Evolutionary conservation across 768 basidiomycete genomes (phyloP), one percentile per base, ranked within the genome.

Genomic region (Podaxis pistillaris): DNA sequence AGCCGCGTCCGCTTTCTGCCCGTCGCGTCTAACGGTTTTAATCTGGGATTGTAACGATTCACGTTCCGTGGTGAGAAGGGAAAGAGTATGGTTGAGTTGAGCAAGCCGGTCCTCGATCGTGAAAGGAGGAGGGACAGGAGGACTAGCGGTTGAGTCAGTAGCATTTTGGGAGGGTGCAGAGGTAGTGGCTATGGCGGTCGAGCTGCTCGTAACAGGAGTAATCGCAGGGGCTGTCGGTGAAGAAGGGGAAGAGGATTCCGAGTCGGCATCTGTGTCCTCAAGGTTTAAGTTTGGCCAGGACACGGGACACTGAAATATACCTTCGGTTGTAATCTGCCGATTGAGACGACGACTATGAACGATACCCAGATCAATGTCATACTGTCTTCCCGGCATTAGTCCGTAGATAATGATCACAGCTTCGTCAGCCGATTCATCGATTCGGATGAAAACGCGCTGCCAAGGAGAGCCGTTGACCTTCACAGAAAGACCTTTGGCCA

Each of bases 331-430:
- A 63, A 94, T 85, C 68, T 89, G 86, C 58, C 81, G 82, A 41
- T 84, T 78, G 13, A 70, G 63, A 24, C 58, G 41, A 41, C 49
- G 50, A 90, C 76, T 38, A 68, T 86, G 86, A 7, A 88, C 84
- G 36, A 96, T 81, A 1, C 83, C 88, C 11, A 97, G 78, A 69
- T 94, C 91, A 56, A 97, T 87, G 69, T 97, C 94, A 68, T 97
- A 97, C 71, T 93, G 91, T 60, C 91, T 83, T 1, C 91, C 91
- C 3, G 94, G 94, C 78, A 91, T 84, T 51, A 98, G 80, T 1
- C 93, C 93, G 63, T 94, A 95, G 28, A 98, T 85, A 63, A 96
- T 91, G 57, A 97, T 93, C 60, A 96, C 86, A 0, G 93, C 95
- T 69, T 96, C 91, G 66, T 96, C 94, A 0, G 83, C 81, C 58